These are phyloP conservation scores for Cryptococcus sp. DNA, from an alignment of 1,284 basidiomycete species.

Conservation along the genomic window DNA sequence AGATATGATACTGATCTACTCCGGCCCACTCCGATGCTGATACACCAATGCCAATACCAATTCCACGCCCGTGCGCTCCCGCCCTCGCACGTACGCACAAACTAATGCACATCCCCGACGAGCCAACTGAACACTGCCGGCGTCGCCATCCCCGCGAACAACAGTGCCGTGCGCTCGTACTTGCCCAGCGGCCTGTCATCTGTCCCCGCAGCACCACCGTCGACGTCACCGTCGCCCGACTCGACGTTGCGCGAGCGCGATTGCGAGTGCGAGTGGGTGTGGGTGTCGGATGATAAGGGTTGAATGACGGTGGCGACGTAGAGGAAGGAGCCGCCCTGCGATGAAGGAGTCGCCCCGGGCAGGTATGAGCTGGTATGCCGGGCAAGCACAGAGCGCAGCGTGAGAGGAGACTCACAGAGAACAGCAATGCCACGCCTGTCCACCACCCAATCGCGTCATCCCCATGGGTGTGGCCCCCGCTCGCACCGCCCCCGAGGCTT, in stretches of 20 bases:
- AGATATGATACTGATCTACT: too few species aligned
- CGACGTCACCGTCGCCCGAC: constrained; percentile 18
- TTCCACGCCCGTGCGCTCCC: too few species aligned
- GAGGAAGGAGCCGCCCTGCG: constrained; percentile 87
- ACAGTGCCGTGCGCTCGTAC: constrained; percentile 55
- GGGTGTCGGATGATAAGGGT: constrained; percentile 54
- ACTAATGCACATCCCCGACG: constrained; percentile 52
- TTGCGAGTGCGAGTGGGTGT: constrained; percentile 49
- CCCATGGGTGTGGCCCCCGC: background rate
- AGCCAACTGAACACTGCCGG: constrained; percentile 59
- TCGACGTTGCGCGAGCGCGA: constrained; percentile 42
- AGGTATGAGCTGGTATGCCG: background rate
- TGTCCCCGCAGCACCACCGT: constrained; percentile 20
- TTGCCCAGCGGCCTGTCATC: constrained; percentile 54
- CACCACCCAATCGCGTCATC: constrained; percentile 51
- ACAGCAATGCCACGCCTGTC: constrained; percentile 58
- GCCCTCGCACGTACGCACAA: background rate
- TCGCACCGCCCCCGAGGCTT: constrained; percentile 5
- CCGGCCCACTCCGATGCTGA: too few species aligned
- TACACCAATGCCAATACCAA: too few species aligned
- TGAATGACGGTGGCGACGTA: constrained; percentile 90
- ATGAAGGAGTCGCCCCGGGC: background rate
- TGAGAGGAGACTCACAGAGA: constrained; percentile 39
- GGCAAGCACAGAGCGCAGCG: background rate
- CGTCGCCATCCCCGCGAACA: constrained; percentile 66